Evolutionary conservation across 1,139 yeast species (phyloP).

Genomic region (Candida gigantensis): DNA sequence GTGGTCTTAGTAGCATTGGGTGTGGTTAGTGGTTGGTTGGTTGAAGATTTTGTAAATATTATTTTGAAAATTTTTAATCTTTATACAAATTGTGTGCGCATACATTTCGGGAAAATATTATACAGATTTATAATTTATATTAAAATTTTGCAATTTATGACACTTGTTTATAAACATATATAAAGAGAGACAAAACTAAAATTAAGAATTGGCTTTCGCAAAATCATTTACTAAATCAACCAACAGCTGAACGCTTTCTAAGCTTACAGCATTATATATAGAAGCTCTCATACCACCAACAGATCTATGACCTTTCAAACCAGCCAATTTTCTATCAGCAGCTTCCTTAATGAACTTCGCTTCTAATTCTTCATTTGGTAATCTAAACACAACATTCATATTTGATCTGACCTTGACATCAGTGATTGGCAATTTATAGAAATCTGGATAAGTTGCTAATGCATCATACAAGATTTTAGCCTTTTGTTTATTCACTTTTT

Average conservation of each 20-base stretch:
- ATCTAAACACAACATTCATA: constrained; percentile 92
- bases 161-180: too few species aligned
- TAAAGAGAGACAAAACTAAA: too few species aligned
- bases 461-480: constrained; percentile 62
- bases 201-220: constrained; percentile 36
- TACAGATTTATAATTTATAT: too few species aligned
- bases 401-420: constrained; percentile 62
- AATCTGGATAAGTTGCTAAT: constrained; percentile 62
- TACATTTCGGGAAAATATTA: too few species aligned
- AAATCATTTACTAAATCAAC: constrained; percentile 63
- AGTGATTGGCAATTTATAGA: constrained; percentile 69
- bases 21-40: not conserved
- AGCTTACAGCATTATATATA: constrained; percentile 80
- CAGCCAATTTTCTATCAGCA: constrained; percentile 54
- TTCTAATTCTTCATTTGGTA: constrained; percentile 63
- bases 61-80: not conserved
- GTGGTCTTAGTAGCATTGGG: constrained; percentile 4
- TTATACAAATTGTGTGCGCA: too few species aligned
- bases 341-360: constrained; percentile 63
- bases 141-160: not conserved
- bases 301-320: constrained; percentile 93
- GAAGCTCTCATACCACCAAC: constrained; percentile 98
- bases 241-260: constrained; percentile 61
- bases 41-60: not conserved
- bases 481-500: constrained; percentile 58